Percentiles rank a stretch among this genome's conserved stretches.
Evolutionary conservation across 2,329 filamentous ascomycete species (phyloP).

Genomic region (Aspergillus versicolor): DNA sequence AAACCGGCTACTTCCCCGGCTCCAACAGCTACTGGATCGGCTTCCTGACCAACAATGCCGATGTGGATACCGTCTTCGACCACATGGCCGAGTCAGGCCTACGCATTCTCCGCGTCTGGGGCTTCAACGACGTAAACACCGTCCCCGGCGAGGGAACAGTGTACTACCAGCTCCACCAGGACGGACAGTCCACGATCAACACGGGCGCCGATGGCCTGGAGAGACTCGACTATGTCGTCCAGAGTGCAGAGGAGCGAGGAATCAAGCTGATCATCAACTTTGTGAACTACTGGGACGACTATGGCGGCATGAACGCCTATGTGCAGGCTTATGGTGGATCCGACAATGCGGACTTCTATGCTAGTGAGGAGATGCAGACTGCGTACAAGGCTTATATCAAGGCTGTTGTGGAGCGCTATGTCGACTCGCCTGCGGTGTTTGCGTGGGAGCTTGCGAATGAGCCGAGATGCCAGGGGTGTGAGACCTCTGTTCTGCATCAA

Average conservation of each 20-base stretch:
- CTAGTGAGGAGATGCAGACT: slow-evolving; percentile 51
- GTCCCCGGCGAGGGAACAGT: slow-evolving; percentile 45
- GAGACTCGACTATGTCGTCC: slow-evolving; percentile 64
- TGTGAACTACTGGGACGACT: slow-evolving; percentile 70
- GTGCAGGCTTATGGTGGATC: slow-evolving; percentile 53
- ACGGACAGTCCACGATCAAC: slow-evolving; percentile 55
- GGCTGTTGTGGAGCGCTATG: slow-evolving; percentile 60
- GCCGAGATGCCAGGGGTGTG: slow-evolving; percentile 62
- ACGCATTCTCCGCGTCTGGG: slow-evolving; percentile 55
- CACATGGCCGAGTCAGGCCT: slow-evolving; percentile 40
- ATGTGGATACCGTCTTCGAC: slow-evolving; percentile 46
- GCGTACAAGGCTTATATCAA: slow-evolving; percentile 65
- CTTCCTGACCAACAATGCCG: slow-evolving; percentile 49
- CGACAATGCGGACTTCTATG: slow-evolving; percentile 57
- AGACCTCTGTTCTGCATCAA: slow-evolving; percentile 55
- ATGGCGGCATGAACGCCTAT: slow-evolving; percentile 63
- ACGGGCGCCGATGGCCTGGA: slow-evolving; percentile 62
- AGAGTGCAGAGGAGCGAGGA: slow-evolving; percentile 57
- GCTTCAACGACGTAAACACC: slow-evolving; percentile 51
- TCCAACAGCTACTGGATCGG: slow-evolving; percentile 56
- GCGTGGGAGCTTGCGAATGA: slow-evolving; percentile 70
- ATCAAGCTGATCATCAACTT: slow-evolving; percentile 60
- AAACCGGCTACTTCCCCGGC: slow-evolving; percentile 46
- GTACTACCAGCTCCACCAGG: slow-evolving; percentile 43
- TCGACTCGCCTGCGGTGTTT: slow-evolving; percentile 58